A percentile compares a stretch with the other conserved stretches of the same genome.
phyloP scores from a whole-genome alignment of 1,139 yeast species.

The Protomyces gravidus region DNA sequence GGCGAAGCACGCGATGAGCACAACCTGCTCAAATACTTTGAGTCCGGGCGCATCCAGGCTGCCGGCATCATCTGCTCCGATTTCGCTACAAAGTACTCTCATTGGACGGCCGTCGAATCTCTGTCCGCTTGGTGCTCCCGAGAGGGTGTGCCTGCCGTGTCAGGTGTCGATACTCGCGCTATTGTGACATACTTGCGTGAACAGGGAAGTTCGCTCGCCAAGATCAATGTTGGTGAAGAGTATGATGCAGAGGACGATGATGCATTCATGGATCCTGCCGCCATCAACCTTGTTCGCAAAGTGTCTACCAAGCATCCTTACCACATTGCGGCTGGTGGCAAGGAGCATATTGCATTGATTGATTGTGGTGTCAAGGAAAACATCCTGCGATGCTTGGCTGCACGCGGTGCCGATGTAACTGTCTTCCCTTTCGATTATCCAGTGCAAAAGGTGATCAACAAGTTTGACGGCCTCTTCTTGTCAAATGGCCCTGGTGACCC shows the following conservation, averaged over 20 bases:
- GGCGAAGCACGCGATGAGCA: conserved; percentile 72
- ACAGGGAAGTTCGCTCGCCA: conserved; percentile 88
- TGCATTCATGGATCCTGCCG: conserved; percentile 88
- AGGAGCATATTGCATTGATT: conserved; percentile 77
- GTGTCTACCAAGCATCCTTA: conserved; percentile 95
- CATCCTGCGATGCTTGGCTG: conserved; percentile 83
- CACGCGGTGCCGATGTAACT: conserved; percentile 92
- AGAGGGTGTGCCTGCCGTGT: conserved; percentile 92
- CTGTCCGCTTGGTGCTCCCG: conserved; percentile 93
- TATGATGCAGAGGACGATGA: conserved; percentile 89
- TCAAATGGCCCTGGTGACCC: conserved; percentile 99
- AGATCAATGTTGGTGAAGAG: conserved; percentile 83
- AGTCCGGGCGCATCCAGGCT: conserved; percentile 86
- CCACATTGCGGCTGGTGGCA: conserved; percentile 60
- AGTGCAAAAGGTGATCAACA: conserved; percentile 80
- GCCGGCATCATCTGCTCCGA: conserved; percentile 95
- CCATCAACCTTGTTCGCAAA: conserved; percentile 82
- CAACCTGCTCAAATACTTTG: conserved; percentile 82
- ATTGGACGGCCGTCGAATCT: conserved; percentile 98
- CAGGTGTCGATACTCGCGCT: conserved; percentile 96
- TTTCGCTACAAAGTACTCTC: conserved; percentile 89
- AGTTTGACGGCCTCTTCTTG: conserved; percentile 89
- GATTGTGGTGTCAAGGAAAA: conserved; percentile 99
- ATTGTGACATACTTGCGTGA: conserved; percentile 89
- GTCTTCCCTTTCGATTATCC: conserved; percentile 96